These are phyloP conservation scores for Claviceps sorghi DNA, from an alignment of 2,329 filamentous ascomycete species.

Conservation along the genomic window DNA sequence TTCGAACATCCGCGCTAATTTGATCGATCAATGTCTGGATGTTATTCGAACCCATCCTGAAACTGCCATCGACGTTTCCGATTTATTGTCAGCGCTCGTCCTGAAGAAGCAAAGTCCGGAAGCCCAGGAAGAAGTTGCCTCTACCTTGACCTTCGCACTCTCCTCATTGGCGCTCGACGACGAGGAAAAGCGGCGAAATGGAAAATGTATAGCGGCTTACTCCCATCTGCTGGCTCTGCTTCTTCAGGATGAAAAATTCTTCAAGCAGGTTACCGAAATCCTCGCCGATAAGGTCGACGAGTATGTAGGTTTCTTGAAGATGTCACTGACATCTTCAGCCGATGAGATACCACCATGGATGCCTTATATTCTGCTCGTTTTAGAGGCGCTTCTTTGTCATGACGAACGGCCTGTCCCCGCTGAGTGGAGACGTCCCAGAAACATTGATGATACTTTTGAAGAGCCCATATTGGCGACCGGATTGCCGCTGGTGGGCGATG, in stretches of 20 bases:
- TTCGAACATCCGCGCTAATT: slow-evolving; percentile 52
- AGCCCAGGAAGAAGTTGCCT: slow-evolving; percentile 57
- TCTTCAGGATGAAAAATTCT: slow-evolving; percentile 70
- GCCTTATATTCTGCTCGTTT: slow-evolving; percentile 72
- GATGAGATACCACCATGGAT: slow-evolving; percentile 88
- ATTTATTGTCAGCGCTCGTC: slow-evolving; percentile 66
- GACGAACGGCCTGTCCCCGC: slow-evolving; percentile 69
- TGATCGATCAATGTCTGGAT: slow-evolving; percentile 84
- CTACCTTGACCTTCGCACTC: slow-evolving; percentile 70
- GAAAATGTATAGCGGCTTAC: slow-evolving; percentile 62
- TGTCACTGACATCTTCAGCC: slow-evolving; percentile 47
- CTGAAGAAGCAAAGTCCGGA: slow-evolving; percentile 40
- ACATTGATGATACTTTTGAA: slow-evolving; percentile 32
- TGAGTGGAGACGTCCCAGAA: slow-evolving; percentile 48
- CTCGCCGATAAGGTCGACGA: slow-evolving; percentile 63
- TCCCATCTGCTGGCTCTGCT: slow-evolving; percentile 83
- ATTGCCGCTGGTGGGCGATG: slow-evolving; percentile 40
- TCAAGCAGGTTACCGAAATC: slow-evolving; percentile 57
- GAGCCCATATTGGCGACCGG: slow-evolving; percentile 45
- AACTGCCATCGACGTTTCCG: slow-evolving; percentile 79
- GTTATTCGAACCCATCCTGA: slow-evolving; percentile 77
- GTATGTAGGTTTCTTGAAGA: slow-evolving; percentile 65
- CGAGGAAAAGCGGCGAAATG: slow-evolving; percentile 49
- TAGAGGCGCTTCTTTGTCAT: slow-evolving; percentile 80
- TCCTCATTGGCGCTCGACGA: slow-evolving; percentile 51